phyloP scores from a whole-genome alignment of 2,329 filamentous ascomycete species.

The Gyromitra esculenta region DNA sequence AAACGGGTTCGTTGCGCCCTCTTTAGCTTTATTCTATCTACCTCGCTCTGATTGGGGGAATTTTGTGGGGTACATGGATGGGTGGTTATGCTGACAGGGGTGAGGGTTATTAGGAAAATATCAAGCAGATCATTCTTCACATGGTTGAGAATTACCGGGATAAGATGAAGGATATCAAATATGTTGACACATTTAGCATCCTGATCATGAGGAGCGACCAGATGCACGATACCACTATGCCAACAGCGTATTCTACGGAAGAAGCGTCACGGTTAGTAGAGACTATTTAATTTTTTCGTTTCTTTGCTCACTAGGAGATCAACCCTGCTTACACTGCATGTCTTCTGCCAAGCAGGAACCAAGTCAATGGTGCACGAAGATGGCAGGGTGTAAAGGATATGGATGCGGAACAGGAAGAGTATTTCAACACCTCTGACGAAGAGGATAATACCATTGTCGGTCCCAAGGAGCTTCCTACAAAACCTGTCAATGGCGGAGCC shows the following conservation, averaged over 20 bases:
- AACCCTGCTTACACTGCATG: slow-evolving; percentile 20
- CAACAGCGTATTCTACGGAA: slow-evolving; percentile 65
- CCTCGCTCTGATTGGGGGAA: background rate
- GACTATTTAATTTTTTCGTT: slow-evolving; percentile 56
- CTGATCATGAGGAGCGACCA: slow-evolving; percentile 82
- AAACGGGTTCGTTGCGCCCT: slow-evolving; percentile 62
- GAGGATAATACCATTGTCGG: slow-evolving; percentile 70
- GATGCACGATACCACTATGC: slow-evolving; percentile 71
- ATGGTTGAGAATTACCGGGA: slow-evolving; percentile 86
- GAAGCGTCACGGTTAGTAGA: slow-evolving; percentile 63
- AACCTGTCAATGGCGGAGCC: slow-evolving; percentile 60
- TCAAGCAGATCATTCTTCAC: slow-evolving; percentile 83
- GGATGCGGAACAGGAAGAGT: slow-evolving; percentile 87
- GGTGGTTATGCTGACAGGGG: slow-evolving; percentile 15
- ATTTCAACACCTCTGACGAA: slow-evolving; percentile 90
- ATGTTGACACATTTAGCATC: slow-evolving; percentile 83
- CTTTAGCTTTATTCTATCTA: background rate
- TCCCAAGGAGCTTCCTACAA: slow-evolving; percentile 57
- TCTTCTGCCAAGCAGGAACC: slow-evolving; percentile 59
- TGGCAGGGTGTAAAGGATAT: slow-evolving; percentile 81
- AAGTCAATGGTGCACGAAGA: slow-evolving; percentile 68
- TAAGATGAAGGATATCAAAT: slow-evolving; percentile 77
- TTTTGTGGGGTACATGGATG: background rate
- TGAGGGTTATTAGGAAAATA: slow-evolving; percentile 69
- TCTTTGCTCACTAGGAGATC: background rate